These are phyloP conservation scores for Cicer judaicum DNA, from an alignment of 306 rosid species.

Conservation along the genomic window DNA sequence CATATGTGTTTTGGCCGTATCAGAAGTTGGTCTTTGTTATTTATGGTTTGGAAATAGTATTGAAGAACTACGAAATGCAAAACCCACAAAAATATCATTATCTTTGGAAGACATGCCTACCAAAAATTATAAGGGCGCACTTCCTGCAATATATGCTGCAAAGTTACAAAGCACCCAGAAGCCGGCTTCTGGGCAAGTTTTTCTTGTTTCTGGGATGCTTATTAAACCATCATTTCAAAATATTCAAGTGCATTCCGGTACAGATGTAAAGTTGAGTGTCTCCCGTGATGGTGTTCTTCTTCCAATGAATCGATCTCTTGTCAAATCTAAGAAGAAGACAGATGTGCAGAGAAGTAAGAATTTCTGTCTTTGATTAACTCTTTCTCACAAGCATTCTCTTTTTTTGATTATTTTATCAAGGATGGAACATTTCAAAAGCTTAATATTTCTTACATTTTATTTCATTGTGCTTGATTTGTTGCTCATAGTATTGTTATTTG, in stretches of 20 bases:
- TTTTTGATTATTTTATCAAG: conserved; percentile 34
- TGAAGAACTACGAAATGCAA: conserved; percentile 66
- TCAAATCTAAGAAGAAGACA: conserved; percentile 68
- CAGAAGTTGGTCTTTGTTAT: conserved; percentile 88
- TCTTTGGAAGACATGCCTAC: conserved; percentile 62
- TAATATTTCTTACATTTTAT: not conserved
- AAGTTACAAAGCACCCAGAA: conserved; percentile 63
- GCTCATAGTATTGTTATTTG: conserved; percentile 39
- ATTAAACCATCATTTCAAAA: conserved; percentile 86
- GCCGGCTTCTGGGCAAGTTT: conserved; percentile 66
- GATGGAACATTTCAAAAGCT: conserved; percentile 25
- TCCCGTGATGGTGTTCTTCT: conserved; percentile 84
- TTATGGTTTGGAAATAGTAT: conserved; percentile 77
- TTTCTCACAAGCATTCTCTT: conserved; percentile 23
- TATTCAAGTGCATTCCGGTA: conserved; percentile 69
- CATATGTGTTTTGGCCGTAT: conserved; percentile 77
- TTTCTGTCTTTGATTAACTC: conserved; percentile 19
- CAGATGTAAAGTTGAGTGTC: conserved; percentile 69
- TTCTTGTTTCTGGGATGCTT: conserved; percentile 78
- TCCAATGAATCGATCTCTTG: conserved; percentile 60
- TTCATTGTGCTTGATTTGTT: conserved; percentile 34
- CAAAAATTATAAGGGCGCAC: conserved; percentile 60
- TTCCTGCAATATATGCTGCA: conserved; percentile 83
- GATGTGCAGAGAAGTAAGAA: conserved; percentile 62
- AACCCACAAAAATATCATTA: conserved; percentile 73